A percentile compares a stretch with the other conserved stretches of the same genome.
Conservation (phyloP, 306 rosid genomes). For the Calophaca sinica region DNA sequence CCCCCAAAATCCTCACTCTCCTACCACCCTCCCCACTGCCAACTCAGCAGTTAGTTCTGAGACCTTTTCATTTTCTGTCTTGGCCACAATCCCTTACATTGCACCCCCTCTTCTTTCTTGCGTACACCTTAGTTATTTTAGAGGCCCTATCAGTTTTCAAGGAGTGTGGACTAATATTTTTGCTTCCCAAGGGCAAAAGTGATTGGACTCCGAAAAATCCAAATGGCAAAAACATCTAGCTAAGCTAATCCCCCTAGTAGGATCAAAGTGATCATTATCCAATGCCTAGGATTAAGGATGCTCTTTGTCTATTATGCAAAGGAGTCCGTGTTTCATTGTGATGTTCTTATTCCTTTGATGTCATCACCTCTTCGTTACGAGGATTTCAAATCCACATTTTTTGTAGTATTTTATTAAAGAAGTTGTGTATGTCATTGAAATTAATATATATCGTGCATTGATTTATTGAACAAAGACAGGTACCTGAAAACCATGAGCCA, state of each 20-base stretch:
- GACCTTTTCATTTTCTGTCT: too few relatives aligned
- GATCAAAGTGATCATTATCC: neutral
- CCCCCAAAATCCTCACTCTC: too few relatives aligned
- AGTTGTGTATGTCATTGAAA: neutral
- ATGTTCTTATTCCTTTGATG: constrained; percentile 1
- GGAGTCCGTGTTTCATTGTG: neutral
- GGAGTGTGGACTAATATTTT: constrained; percentile 5
- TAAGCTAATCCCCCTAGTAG: neutral
- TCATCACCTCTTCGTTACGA: constrained; percentile 3
- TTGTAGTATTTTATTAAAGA: neutral
- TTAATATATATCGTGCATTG: neutral
- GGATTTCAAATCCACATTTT: neutral
- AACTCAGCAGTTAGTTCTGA: too few relatives aligned
- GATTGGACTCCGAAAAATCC: neutral
- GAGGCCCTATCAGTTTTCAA: neutral
- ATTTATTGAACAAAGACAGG: constrained; percentile 36
- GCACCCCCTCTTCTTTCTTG: too few relatives aligned
- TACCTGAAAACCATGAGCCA: constrained; percentile 95
- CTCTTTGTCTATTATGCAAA: neutral
- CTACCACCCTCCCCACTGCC: too few relatives aligned
- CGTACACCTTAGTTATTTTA: too few relatives aligned
- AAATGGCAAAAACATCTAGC: neutral
- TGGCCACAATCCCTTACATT: too few relatives aligned
- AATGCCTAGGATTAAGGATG: constrained; percentile 1
- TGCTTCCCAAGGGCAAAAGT: constrained; percentile 17